Evolutionary conservation across 352 stramenopile genomes (phyloP).

Genomic region (Phytophthora crassamura): DNA sequence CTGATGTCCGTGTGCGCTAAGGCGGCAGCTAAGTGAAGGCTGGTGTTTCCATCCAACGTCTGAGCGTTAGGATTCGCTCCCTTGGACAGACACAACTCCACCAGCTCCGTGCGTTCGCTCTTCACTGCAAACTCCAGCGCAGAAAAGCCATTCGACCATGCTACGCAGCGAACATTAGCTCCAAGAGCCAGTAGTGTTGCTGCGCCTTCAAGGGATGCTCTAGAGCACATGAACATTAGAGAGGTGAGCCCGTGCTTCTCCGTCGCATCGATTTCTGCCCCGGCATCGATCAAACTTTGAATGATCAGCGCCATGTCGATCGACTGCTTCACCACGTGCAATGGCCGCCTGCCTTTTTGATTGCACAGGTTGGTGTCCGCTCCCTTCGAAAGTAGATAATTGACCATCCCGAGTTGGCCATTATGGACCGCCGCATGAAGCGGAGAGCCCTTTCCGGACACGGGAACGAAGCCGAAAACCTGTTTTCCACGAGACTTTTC

Average conservation of each 20-base stretch:
- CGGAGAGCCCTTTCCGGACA: constrained; percentile 55
- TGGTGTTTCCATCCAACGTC: constrained; percentile 73
- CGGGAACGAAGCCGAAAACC: constrained; percentile 70
- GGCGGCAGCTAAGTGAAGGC: constrained; percentile 71
- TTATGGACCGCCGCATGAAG: constrained; percentile 72
- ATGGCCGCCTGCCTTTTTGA: constrained; percentile 57
- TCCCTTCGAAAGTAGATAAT: constrained; percentile 61
- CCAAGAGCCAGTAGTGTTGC: constrained; percentile 76
- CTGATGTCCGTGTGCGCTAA: constrained; percentile 57
- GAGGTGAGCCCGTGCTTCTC: constrained; percentile 80
- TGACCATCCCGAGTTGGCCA: constrained; percentile 68
- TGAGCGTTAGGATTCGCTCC: constrained; percentile 64
- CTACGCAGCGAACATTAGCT: constrained; percentile 62
- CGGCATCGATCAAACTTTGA: constrained; percentile 58
- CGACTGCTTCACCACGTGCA: constrained; percentile 69
- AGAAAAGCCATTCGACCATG: constrained; percentile 82
- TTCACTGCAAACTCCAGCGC: constrained; percentile 68
- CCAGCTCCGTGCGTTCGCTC: constrained; percentile 49
- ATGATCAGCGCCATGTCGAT: constrained; percentile 73
- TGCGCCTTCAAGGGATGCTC: constrained; percentile 69
- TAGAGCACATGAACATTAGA: constrained; percentile 77
- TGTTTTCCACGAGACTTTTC: constrained; percentile 75
- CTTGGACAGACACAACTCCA: constrained; percentile 76
- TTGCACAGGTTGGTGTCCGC: constrained; percentile 70
- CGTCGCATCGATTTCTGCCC: constrained; percentile 62